Conservation (phyloP, 495 filamentous ascomycete species). For the Paragyromitra xinjiangensis region DNA sequence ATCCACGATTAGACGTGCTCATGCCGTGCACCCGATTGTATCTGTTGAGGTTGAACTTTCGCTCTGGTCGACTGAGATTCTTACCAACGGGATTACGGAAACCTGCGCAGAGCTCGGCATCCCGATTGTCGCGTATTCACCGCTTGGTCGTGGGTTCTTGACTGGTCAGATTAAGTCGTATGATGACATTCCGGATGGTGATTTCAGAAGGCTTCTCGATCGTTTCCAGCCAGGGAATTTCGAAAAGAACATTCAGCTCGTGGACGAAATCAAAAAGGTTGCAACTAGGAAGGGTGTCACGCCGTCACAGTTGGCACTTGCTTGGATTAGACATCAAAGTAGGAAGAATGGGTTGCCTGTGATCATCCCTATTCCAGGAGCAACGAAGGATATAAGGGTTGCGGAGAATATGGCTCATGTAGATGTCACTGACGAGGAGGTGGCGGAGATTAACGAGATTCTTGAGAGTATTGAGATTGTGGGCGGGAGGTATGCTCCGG, state of each 20-base stretch:
- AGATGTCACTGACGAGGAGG: constrained; percentile 28
- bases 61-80: constrained; percentile 70
- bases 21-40: constrained; percentile 72
- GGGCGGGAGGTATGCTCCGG: background rate
- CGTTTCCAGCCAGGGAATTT: constrained; percentile 77
- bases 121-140: constrained; percentile 72
- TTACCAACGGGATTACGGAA: constrained; percentile 76
- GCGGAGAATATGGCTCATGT: constrained; percentile 34
- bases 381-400: constrained; percentile 32
- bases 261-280: constrained; percentile 70
- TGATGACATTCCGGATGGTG: constrained; percentile 70
- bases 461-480: background rate
- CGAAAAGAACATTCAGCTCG: constrained; percentile 75
- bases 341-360: constrained; percentile 57
- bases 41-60: constrained; percentile 84
- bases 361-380: constrained; percentile 65
- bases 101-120: constrained; percentile 76
- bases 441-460: constrained; percentile 10
- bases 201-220: constrained; percentile 66
- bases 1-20: constrained; percentile 76
- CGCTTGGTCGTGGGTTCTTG: constrained; percentile 35
- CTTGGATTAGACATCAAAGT: constrained; percentile 72
- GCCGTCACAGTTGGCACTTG: constrained; percentile 78
- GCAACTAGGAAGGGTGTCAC: constrained; percentile 75
- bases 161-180: constrained; percentile 70